Conservation (phyloP, 202 grass and related monocot genomes). For the Sporobolus alterniflorus region DNA sequence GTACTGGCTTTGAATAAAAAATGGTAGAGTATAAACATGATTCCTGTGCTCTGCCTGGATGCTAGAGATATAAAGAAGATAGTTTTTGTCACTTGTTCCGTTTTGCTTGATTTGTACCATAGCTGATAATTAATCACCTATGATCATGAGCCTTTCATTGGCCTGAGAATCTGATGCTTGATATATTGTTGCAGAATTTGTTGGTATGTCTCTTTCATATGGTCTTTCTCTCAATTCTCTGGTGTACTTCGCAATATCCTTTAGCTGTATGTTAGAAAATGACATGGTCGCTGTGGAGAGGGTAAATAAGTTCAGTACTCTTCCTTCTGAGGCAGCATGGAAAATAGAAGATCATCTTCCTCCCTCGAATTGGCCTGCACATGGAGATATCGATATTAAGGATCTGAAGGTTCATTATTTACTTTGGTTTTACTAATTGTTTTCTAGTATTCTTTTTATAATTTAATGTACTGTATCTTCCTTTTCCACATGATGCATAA, state of each 20-base stretch:
- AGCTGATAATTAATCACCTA: conserved; percentile 24
- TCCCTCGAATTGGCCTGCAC: conserved; percentile 41
- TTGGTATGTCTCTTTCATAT: conserved; percentile 70
- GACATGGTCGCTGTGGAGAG: conserved; percentile 71
- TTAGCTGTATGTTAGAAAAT: conserved; percentile 60
- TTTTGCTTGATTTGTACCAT: not conserved
- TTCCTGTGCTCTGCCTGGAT: not conserved
- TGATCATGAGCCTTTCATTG: conserved; percentile 10
- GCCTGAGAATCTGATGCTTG: not conserved
- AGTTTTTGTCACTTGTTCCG: not conserved
- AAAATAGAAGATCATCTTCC: conserved; percentile 39
- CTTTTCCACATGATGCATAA: not conserved
- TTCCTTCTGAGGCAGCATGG: conserved; percentile 58
- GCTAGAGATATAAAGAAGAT: not conserved
- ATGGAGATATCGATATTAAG: conserved; percentile 56
- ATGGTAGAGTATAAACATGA: too few relatives aligned
- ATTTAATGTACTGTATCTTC: not conserved
- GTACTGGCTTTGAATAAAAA: not conserved
- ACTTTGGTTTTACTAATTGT: not conserved
- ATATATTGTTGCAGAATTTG: conserved; percentile 52
- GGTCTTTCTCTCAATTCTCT: conserved; percentile 62
- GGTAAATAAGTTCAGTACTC: conserved; percentile 63
- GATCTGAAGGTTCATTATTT: conserved; percentile 54
- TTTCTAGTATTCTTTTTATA: not conserved
- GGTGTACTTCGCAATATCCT: conserved; percentile 49